A percentile compares a stretch with the other conserved stretches of the same genome.
Evolutionary conservation across 2,329 filamentous ascomycete genomes (phyloP).

Genomic region (Colletotrichum tropicicola): DNA sequence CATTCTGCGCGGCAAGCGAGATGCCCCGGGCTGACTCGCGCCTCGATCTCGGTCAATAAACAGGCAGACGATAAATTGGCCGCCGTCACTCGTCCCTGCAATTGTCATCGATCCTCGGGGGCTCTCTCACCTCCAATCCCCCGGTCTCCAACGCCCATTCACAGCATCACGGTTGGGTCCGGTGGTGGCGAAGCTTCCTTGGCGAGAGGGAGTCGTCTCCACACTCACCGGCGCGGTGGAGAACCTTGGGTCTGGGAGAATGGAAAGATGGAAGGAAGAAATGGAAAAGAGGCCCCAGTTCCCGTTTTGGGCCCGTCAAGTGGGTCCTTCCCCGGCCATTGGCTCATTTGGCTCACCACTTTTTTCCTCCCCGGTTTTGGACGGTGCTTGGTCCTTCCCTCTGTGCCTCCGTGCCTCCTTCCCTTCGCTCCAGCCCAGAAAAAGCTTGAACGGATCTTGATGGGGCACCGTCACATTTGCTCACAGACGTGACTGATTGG

Average conservation of each 20-base stretch:
- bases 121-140: too few species aligned
- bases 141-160: not conserved
- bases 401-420: not conserved
- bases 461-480: not conserved
- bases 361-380: not conserved
- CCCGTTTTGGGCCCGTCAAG: slow-evolving; percentile 13
- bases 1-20: not conserved
- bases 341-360: not conserved
- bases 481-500: not conserved
- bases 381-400: not conserved
- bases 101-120: too few species aligned
- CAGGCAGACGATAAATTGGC: slow-evolving; percentile 4
- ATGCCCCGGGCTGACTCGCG: slow-evolving; percentile 12
- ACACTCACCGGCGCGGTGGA: not conserved
- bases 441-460: slow-evolving; percentile 11
- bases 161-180: not conserved
- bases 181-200: slow-evolving; percentile 31
- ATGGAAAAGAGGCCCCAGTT: not conserved
- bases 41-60: not conserved
- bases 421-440: not conserved
- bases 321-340: slow-evolving; percentile 5
- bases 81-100: not conserved
- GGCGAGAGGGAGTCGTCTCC: slow-evolving; percentile 13
- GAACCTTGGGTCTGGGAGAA: not conserved
- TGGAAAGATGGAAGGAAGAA: not conserved